phyloP scores from a whole-genome alignment of 2,329 filamentous ascomycete genomes.

The Aschersonia sp. region DNA sequence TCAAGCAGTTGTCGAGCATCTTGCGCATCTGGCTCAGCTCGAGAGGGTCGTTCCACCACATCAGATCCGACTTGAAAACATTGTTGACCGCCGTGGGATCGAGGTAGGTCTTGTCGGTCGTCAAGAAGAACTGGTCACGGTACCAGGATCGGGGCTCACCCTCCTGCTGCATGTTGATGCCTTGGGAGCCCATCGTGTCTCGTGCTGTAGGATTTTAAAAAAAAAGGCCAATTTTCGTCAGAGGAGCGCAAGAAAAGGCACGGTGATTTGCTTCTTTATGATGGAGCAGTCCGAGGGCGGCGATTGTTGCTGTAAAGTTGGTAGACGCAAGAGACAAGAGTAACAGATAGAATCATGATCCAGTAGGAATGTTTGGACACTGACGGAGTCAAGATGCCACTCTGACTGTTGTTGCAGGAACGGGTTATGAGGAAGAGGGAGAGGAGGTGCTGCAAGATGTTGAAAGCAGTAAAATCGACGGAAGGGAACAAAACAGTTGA shows the following conservation, averaged over 20 bases:
- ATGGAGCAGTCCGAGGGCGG: neutral
- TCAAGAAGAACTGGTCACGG: slow-evolving; percentile 41
- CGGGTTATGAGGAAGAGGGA: too few relatives aligned
- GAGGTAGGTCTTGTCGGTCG: slow-evolving; percentile 42
- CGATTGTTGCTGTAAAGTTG: neutral
- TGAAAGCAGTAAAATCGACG: too few relatives aligned
- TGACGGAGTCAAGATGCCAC: too few relatives aligned
- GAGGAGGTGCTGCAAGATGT: too few relatives aligned
- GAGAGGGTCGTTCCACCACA: slow-evolving; percentile 46
- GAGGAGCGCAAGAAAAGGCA: neutral
- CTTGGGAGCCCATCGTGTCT: slow-evolving; percentile 8
- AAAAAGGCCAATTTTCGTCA: neutral
- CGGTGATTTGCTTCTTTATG: neutral
- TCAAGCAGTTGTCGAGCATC: slow-evolving; percentile 43
- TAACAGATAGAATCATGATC: neutral
- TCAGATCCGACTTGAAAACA: slow-evolving; percentile 38
- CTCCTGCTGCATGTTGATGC: slow-evolving; percentile 12
- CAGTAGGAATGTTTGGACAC: neutral
- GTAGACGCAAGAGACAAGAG: neutral
- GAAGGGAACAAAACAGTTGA: neutral
- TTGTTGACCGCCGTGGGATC: slow-evolving; percentile 38
- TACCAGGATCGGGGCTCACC: slow-evolving; percentile 29
- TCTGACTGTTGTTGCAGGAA: too few relatives aligned
- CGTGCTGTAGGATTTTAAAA: neutral
- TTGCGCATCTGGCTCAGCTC: slow-evolving; percentile 31